Percentiles rank a stretch among this genome's conserved stretches.
These are phyloP conservation scores for Rhynchospora breviuscula DNA, from an alignment of 176 grass and related monocot genomes.

Conservation along the genomic window DNA sequence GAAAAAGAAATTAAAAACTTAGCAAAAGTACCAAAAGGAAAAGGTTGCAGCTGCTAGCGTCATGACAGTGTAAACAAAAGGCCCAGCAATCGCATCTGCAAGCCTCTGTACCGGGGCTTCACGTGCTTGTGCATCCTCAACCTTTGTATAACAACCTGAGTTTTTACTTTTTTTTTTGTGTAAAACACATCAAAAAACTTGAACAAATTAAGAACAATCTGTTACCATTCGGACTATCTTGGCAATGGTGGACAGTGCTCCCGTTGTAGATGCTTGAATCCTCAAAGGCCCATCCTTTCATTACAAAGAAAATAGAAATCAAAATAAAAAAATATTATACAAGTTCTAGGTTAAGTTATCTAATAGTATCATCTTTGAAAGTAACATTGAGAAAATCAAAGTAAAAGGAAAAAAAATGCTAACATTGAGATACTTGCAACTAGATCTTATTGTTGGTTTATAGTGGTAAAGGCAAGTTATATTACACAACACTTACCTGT, in stretches of 20 bases:
- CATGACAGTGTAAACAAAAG: conserved; percentile 96
- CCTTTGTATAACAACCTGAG: conserved; percentile 27
- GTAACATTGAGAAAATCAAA: background rate
- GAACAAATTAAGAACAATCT: conserved; percentile 4
- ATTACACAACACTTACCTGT: background rate
- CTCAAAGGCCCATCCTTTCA: conserved; percentile 84
- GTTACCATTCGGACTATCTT: conserved; percentile 93
- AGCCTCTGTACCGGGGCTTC: conserved; percentile 95
- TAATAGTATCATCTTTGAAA: background rate
- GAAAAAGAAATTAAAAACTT: conserved; percentile 25
- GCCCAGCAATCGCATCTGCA: conserved; percentile 92
- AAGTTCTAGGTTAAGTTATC: background rate
- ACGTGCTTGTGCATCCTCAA: conserved; percentile 89
- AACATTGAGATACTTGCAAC: background rate
- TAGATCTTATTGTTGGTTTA: background rate
- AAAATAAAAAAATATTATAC: background rate
- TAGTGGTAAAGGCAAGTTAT: background rate
- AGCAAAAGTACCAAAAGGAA: conserved; percentile 59
- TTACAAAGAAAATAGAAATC: background rate
- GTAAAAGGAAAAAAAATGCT: background rate
- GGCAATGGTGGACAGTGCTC: conserved; percentile 86
- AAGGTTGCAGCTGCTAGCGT: conserved; percentile 75
- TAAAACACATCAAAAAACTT: conserved; percentile 13
- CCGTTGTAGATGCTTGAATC: conserved; percentile 73
- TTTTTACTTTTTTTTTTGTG: background rate